These are phyloP conservation scores for Hippophae gyantsensis DNA, from an alignment of 306 rosid species.

Conservation along the genomic window DNA sequence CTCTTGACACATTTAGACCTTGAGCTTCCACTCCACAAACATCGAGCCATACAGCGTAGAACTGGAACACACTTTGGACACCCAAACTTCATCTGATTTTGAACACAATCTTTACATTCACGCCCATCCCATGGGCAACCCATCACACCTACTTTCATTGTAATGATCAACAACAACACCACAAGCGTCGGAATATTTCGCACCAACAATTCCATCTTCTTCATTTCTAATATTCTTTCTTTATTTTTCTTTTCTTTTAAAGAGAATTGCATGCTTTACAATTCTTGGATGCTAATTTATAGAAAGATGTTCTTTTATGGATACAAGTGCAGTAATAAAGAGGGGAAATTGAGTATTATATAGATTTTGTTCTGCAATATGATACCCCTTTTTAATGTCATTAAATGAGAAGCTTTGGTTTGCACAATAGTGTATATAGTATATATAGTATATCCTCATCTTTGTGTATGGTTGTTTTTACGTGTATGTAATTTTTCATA, in stretches of 20 bases:
- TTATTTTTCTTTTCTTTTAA: neutral
- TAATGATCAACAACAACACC: slow-evolving; percentile 18
- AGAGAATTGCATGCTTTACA: slow-evolving; percentile 4
- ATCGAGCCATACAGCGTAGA: slow-evolving; percentile 77
- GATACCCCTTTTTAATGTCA: slow-evolving; percentile 25
- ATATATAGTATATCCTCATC: too few relatives aligned
- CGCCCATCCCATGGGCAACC: slow-evolving; percentile 40
- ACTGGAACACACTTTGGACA: slow-evolving; percentile 52
- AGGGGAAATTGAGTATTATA: slow-evolving; percentile 20
- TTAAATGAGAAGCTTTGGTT: slow-evolving; percentile 33
- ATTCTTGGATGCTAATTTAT: neutral
- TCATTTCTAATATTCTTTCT: neutral
- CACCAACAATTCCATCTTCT: slow-evolving; percentile 17
- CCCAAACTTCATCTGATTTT: slow-evolving; percentile 37
- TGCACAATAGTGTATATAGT: slow-evolving; percentile 25
- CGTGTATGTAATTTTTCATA: too few relatives aligned
- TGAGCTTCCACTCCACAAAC: slow-evolving; percentile 65
- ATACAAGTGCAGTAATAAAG: slow-evolving; percentile 13
- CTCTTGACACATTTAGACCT: slow-evolving; percentile 35
- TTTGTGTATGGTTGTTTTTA: too few relatives aligned
- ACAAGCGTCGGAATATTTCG: slow-evolving; percentile 16
- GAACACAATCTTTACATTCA: slow-evolving; percentile 44
- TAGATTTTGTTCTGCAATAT: neutral
- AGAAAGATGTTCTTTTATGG: neutral
- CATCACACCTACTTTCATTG: slow-evolving; percentile 7